phyloP scores from a whole-genome alignment of 192 early-diverging fungal species.

The Coemansia furcata region DNA sequence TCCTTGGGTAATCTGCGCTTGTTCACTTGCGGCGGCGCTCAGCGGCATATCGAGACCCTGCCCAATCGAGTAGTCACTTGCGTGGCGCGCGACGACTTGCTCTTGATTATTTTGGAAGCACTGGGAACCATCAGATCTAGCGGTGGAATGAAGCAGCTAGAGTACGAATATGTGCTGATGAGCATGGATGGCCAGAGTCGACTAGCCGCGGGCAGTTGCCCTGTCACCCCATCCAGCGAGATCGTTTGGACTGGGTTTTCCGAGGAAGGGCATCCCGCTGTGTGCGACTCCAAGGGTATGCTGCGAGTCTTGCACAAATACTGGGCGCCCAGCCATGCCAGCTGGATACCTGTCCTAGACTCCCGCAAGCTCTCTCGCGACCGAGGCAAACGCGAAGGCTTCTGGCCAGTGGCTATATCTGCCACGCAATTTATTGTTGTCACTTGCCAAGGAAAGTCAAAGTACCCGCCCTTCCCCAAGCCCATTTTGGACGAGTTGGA shows the following conservation, averaged over 20 bases:
- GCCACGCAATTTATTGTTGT: slow-evolving; percentile 70
- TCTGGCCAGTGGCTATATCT: slow-evolving; percentile 86
- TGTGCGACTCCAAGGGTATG: slow-evolving; percentile 80
- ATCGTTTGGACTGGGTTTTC: slow-evolving; percentile 87
- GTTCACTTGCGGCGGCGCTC: slow-evolving; percentile 77
- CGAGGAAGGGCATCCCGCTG: slow-evolving; percentile 67
- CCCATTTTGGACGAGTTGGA: slow-evolving; percentile 66
- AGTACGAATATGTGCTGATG: slow-evolving; percentile 44
- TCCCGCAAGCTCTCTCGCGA: slow-evolving; percentile 33
- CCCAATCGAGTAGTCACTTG: slow-evolving; percentile 52
- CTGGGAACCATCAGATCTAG: slow-evolving; percentile 21
- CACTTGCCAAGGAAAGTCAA: slow-evolving; percentile 54
- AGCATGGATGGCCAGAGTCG: slow-evolving; percentile 33
- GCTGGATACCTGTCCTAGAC: slow-evolving; percentile 88
- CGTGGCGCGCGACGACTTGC: slow-evolving; percentile 32
- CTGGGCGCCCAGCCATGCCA: slow-evolving; percentile 50
- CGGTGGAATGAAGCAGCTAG: slow-evolving; percentile 14
- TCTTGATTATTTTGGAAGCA: slow-evolving; percentile 35
- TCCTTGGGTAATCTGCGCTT: slow-evolving; percentile 72
- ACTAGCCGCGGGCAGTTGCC: slow-evolving; percentile 53
- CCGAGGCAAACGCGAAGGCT: slow-evolving; percentile 55
- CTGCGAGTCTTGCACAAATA: slow-evolving; percentile 70
- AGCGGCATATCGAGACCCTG: slow-evolving; percentile 68
- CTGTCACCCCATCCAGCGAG: slow-evolving; percentile 59
- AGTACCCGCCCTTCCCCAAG: slow-evolving; percentile 66